Evolutionary conservation across 768 basidiomycete species (phyloP).

Genomic region (Pholiota molesta): DNA sequence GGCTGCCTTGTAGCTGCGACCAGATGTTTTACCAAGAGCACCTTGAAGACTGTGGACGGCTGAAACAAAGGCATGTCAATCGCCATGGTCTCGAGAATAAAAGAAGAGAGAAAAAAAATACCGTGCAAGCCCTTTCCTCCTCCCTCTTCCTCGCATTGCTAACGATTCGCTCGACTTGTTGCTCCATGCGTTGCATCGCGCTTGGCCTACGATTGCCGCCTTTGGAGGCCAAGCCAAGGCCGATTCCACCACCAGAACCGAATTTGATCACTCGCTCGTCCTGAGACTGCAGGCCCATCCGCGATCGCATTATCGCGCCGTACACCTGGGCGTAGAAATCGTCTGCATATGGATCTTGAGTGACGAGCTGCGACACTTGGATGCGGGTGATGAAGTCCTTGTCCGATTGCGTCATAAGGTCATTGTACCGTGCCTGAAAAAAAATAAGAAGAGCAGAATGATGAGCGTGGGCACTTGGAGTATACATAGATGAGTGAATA

Average conservation of each 20-base stretch:
- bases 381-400: constrained; percentile 99
- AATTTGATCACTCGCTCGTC: constrained; percentile 88
- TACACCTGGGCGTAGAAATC: constrained; percentile 99
- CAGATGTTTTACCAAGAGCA: constrained; percentile 92
- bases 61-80: constrained; percentile 26
- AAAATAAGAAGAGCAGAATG: constrained; percentile 9
- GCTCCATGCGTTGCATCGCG: constrained; percentile 92
- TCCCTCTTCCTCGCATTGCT: constrained; percentile 87
- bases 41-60: constrained; percentile 84
- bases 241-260: constrained; percentile 80
- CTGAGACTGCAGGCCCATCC: constrained; percentile 69
- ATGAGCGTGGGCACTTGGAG: neutral
- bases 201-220: constrained; percentile 71
- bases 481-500: neutral
- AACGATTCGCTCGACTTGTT: constrained; percentile 95
- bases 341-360: constrained; percentile 95
- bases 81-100: no score
- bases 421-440: constrained; percentile 85
- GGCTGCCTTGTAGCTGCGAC: constrained; percentile 93
- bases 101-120: constrained; percentile 23
- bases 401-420: constrained; percentile 96
- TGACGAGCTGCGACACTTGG: constrained; percentile 97
- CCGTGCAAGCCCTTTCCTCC: constrained; percentile 79
- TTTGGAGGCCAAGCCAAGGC: constrained; percentile 77
- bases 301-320: constrained; percentile 79